These are phyloP conservation scores for Mucor lusitanicus DNA, from an alignment of 371 early-diverging fungal species.

Conservation along the genomic window DNA sequence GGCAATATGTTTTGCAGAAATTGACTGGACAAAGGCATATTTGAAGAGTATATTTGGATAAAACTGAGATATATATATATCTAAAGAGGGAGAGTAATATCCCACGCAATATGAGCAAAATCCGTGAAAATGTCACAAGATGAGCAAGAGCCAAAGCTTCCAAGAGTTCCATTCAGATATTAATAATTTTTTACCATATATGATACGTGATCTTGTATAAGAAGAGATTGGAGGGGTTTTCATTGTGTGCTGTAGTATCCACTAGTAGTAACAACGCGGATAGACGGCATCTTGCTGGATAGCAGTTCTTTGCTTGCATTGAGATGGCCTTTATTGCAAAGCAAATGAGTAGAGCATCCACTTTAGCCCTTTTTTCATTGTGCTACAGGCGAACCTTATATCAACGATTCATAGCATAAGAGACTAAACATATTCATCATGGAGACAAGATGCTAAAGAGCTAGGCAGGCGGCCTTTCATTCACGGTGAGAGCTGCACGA, in stretches of 20 bases:
- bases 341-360: background rate
- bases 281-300: background rate
- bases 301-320: background rate
- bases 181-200: background rate
- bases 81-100: background rate
- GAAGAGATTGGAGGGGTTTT: background rate
- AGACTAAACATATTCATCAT: background rate
- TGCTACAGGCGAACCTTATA: background rate
- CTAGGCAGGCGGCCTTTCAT: slow-evolving; percentile 1
- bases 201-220: background rate
- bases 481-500: background rate
- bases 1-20: background rate
- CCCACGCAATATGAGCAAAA: background rate
- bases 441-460: background rate
- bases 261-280: background rate
- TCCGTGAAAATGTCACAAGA: background rate
- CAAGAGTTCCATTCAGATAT: background rate
- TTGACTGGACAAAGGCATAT: background rate
- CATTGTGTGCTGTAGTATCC: background rate
- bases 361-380: background rate
- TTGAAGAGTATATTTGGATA: background rate
- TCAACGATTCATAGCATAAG: background rate
- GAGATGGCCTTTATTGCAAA: background rate
- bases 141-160: background rate
- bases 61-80: background rate